Base-by-base conservation (phyloP, 1,284 basidiomycete genomes). In the Filobasidium uniguttulatum region DNA sequence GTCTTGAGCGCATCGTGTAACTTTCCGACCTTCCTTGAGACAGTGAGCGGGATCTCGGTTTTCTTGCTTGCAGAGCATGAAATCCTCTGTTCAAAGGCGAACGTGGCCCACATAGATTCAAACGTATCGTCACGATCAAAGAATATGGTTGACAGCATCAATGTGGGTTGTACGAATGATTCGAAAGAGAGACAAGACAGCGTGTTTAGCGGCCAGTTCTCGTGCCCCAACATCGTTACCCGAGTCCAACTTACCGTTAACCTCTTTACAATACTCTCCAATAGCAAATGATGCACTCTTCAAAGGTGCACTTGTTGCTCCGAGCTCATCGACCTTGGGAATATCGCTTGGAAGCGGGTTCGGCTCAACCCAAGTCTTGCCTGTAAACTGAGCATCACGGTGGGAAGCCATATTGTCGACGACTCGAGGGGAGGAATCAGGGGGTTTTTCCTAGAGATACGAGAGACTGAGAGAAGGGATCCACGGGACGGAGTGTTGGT, bases 201-300 rank as follows among this genome's bases (percentile, higher is more conserved):
- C n/a, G n/a, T n/a, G n/a, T n/a, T n/a, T n/a, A n/a, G n/a, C n/a
- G n/a, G n/a, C n/a, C n/a, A n/a, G 19, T 40, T 22, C 22, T 40
- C 10, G 5, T 22, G 6, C 12, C n/a, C 19, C 20, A 12, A 20
- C 12, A 22, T 22, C 38, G 17, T 9, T 12, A 17, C n/a, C 25
- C 47, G 55, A 54, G 50, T 12, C 34, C 19, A 3, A 75, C 82
- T 56, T 62, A 91, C 91, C 94, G 72, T 96, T 97, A 74, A 83
- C 93, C 54, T 89, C 85, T 72, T 89, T 87, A 79, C 93, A 98
- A 68, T 87, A 79, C 46, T 86, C 82, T 31, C 90, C 94, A 66
- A 98, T 83, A 75, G 97, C 97, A 79, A 97, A 98, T 12, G 87
- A 83, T 3, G 93, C 90, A 59, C 84, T 87, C 76, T 98, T 97